Conservation (phyloP, 768 basidiomycete species). For the Suillus sp. region DNA sequence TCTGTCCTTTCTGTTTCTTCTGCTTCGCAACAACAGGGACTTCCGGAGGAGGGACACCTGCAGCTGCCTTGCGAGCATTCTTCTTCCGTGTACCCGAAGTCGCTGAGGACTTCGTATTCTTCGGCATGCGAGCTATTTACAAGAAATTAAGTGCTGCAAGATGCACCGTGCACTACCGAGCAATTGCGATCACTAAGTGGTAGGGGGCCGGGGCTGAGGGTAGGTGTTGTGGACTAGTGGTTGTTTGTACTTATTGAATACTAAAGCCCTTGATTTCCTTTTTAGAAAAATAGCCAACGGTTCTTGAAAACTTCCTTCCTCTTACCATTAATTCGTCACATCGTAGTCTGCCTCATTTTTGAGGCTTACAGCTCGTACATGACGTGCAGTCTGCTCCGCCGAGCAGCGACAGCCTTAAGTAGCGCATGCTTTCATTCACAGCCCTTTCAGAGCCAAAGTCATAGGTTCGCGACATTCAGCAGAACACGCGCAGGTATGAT, state of each 20-base stretch:
- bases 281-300: conserved; percentile 1
- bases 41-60: conserved; percentile 38
- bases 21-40: conserved; percentile 44
- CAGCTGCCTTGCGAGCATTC: conserved; percentile 75
- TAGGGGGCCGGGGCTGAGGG: conserved; percentile 1
- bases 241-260: conserved; percentile 4
- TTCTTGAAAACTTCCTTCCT: conserved; percentile 14
- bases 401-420: conserved; percentile 9
- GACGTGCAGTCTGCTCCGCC: conserved; percentile 10
- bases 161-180: not conserved
- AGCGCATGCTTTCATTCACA: conserved; percentile 5
- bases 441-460: not conserved
- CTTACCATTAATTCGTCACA: not conserved
- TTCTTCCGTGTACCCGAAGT: conserved; percentile 90
- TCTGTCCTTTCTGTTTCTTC: conserved; percentile 52
- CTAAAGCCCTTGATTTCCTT: conserved; percentile 8
- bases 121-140: conserved; percentile 37
- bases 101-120: conserved; percentile 73
- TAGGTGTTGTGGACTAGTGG: not conserved
- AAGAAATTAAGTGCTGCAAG: not conserved
- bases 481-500: not conserved
- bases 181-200: not conserved
- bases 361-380: conserved; percentile 9
- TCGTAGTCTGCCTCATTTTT: conserved; percentile 9
- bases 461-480: conserved; percentile 2